A percentile compares a stretch with the other conserved stretches of the same genome.
These are phyloP conservation scores for Strigomonas galati DNA, from an alignment of 208 protist species.

Conservation along the genomic window DNA sequence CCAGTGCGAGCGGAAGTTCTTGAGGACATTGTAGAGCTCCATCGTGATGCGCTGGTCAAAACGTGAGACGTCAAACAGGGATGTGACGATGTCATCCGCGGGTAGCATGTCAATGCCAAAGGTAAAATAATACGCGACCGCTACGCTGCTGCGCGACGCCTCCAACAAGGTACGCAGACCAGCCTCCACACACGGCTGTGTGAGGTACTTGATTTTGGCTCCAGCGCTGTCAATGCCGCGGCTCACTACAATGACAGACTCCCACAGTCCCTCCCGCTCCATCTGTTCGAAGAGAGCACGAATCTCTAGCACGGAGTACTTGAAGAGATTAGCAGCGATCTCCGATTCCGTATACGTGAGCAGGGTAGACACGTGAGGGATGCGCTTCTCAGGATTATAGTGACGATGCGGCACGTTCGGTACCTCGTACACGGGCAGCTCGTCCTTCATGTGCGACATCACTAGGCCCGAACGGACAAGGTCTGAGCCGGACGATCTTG, in stretches of 20 bases:
- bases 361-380: conserved; percentile 32
- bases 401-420: conserved; percentile 63
- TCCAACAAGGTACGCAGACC: conserved; percentile 50
- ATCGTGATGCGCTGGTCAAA: conserved; percentile 35
- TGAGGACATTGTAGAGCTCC: conserved; percentile 43
- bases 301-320: conserved; percentile 48
- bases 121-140: conserved; percentile 54
- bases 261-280: conserved; percentile 52
- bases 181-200: conserved; percentile 47
- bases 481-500: too few species aligned
- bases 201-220: conserved; percentile 41
- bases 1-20: conserved; percentile 55
- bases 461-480: conserved; percentile 1
- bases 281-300: conserved; percentile 50
- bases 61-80: conserved; percentile 61
- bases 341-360: conserved; percentile 32
- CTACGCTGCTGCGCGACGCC: conserved; percentile 27
- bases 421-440: conserved; percentile 20
- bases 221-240: conserved; percentile 37
- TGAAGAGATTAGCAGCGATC: conserved; percentile 21
- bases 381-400: conserved; percentile 45
- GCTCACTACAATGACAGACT: conserved; percentile 54
- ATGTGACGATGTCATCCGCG: conserved; percentile 55
- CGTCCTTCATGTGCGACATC: background rate
- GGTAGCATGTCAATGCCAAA: conserved; percentile 61